These are phyloP conservation scores for Ceratocystiopsis sp. DNA, from an alignment of 2,329 filamentous ascomycete genomes.

Conservation along the genomic window DNA sequence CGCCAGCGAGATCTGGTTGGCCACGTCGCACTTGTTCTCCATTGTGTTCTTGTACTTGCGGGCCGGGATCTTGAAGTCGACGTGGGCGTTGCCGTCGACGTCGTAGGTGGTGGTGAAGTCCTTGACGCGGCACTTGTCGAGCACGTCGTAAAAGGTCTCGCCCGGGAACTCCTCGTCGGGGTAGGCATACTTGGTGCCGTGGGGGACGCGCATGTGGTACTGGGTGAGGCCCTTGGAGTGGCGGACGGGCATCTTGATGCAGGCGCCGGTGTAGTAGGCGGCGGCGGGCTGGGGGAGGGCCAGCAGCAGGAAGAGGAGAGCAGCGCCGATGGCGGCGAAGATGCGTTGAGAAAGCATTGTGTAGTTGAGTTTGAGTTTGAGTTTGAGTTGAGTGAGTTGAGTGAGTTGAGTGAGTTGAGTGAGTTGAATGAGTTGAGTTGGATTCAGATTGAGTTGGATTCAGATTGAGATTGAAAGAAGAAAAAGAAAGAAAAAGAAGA, in stretches of 20 bases:
- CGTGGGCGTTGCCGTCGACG: conserved; percentile 1
- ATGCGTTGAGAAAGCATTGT: no score
- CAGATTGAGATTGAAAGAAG: no score
- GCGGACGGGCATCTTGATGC: neutral
- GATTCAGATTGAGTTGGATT: no score
- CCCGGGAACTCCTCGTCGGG: neutral
- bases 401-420: no score
- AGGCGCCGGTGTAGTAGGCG: neutral
- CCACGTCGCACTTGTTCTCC: neutral
- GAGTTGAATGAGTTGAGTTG: no score
- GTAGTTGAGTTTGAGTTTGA: neutral
- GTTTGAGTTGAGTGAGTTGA: no score
- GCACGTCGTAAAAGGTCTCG: neutral
- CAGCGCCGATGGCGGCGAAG: no score
- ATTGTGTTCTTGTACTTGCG: neutral
- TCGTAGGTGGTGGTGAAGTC: neutral
- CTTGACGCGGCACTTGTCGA: neutral
- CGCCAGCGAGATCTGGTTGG: neutral
- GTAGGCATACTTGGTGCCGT: neutral
- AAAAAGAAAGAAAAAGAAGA: no score
- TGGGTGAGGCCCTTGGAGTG: neutral
- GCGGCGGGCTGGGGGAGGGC: neutral
- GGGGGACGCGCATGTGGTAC: conserved; percentile 1
- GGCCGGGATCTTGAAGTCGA: conserved; percentile 1
- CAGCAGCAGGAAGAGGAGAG: neutral